Base-by-base conservation (phyloP, 2,329 filamentous ascomycete species). In the Hysterium pulicare region DNA sequence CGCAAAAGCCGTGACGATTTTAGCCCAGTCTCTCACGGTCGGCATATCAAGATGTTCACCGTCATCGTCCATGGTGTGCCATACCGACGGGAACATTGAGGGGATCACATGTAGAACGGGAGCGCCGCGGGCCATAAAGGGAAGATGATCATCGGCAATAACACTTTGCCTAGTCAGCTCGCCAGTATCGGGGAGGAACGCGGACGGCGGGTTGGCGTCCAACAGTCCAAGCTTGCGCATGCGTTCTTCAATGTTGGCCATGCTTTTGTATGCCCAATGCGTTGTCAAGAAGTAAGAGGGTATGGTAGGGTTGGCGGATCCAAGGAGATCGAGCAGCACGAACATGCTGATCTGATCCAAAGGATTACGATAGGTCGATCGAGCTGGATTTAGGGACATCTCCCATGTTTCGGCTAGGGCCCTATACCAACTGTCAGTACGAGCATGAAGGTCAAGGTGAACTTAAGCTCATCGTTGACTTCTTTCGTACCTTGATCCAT, bases 41-140 rank as follows among this genome's bases (percentile, higher is more conserved):
- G 83, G 76, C 55, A 85, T 72, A 64, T 98, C 89, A 39, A 98
- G 70, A 66, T 97, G 87, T 52, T 86, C 83, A 3, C 81, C 93
- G 55, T 96, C 86, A 60, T 98, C 93, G 0, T 82, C 72, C 52
- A 90, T 83, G 1, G 77, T 84, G 67, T 98, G 93, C 93, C 93
- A 98, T 2, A 94, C 86, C 0, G 54, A 43, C 1, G 91, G 90
- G 60, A 97, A 97, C 0, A 85, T 84, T 1, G 75, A 76, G 0
- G 91, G 90, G 44, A 98, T 97, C 23, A 98, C 69, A 66, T 98
- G 93, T 40, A 98, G 66, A n/a, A 97, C 78, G 23, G 95, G 85
- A 0, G 98, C 91, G 2, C 93, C 93, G 19, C 90, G 81, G 28
- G 74, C 74, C 78, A 97, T 82, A 60, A 98, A 98, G 0, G 93